Evolutionary conservation across 148 eudicot species (phyloP), one percentile per base, ranked within the genome.

Genomic region (Heliamphora exappendiculata): DNA sequence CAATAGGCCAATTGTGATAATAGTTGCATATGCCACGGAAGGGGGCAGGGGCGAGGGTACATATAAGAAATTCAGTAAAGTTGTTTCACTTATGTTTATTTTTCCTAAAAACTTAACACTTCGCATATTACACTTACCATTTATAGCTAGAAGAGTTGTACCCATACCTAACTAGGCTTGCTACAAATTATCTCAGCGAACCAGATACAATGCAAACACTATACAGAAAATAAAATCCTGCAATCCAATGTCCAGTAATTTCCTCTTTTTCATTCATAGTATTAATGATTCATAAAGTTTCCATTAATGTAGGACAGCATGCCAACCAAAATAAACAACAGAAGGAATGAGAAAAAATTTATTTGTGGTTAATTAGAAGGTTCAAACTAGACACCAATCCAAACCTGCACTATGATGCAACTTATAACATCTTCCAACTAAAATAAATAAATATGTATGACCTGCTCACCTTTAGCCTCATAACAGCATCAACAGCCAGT

Each of bases 401-500:
- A 74, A 58, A 10, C 7, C 59, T n/a, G 11, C 16, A 47, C 22
- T 20, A 37, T 2, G 13, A 36, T 53, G 47, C 34, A 67, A 19
- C 64, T 42, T 19, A 58, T 51, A 34, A 53, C 39, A 29, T 7
- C 10, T 55, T 67, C 36, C 39, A 67, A 57, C 55, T 42, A 67
- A 39, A 76, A 67, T 69, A 33, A 36, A 36, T 70, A 69, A 34
- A 65, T 39, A 24, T 69, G 12, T 22, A 58, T 13, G 22, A n/a
- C 45, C 42, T 44, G 45, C 74, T 79, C 45, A 93, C 99, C 94
- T 95, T 93, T 37, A 93, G 80, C 82, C 99, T 89, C 99, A 95
- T 88, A 75, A 95, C 99, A 70, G 99, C 99, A 82, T 95, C 99
- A 50, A 95, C 99, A 69, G 99, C 98, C 80, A 93, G 80, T 76